phyloP scores from a whole-genome alignment of 1,284 basidiomycete genomes.

The Ustilago hordei region DNA sequence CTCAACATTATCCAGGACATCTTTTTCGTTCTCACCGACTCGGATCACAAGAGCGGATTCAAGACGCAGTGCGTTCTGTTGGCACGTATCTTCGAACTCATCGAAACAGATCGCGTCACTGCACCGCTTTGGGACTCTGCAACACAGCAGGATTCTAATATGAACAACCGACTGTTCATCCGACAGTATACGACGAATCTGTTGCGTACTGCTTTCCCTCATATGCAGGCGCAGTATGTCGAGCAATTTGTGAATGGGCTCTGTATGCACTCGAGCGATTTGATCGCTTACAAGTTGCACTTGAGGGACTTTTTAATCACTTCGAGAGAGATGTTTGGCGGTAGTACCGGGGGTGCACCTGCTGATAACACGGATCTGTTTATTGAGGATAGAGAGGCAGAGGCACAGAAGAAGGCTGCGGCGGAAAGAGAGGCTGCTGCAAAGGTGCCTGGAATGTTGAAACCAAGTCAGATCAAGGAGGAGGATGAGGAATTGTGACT shows the following conservation, averaged over 20 bases:
- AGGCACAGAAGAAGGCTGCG: constrained; percentile 77
- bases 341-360: constrained; percentile 72
- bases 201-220: constrained; percentile 64
- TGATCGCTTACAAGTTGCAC: constrained; percentile 82
- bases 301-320: constrained; percentile 77
- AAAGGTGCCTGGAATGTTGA: constrained; percentile 97
- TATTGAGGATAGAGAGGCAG: constrained; percentile 94
- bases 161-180: constrained; percentile 86
- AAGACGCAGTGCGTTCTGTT: constrained; percentile 72
- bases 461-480: constrained; percentile 74
- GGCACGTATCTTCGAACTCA: constrained; percentile 91
- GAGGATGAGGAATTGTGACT: constrained; percentile 67
- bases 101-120: constrained; percentile 84
- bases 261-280: constrained; percentile 87
- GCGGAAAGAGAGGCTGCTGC: constrained; percentile 89
- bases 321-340: constrained; percentile 73
- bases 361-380: constrained; percentile 84
- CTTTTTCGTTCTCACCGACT: constrained; percentile 96
- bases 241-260: constrained; percentile 76
- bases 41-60: constrained; percentile 92
- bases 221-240: constrained; percentile 69
- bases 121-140: constrained; percentile 87
- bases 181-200: constrained; percentile 89
- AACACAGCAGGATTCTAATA: constrained; percentile 77
- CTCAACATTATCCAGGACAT: constrained; percentile 93